Evolutionary conservation across 352 stramenopile species (phyloP), one percentile per base, ranked within the genome.

Genomic region (Phytophthora sansomeana): DNA sequence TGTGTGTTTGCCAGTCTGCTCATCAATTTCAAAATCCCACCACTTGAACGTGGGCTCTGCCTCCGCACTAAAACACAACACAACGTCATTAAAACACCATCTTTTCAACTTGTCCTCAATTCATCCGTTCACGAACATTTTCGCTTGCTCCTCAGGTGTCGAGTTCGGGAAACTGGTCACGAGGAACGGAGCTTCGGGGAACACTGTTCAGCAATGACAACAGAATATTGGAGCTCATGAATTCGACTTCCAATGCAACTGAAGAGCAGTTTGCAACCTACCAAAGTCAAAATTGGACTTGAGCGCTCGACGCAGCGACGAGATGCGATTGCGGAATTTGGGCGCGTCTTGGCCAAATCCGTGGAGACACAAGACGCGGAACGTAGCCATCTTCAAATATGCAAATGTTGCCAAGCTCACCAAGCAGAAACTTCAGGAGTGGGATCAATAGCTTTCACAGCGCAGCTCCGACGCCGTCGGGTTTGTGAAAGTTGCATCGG

Each of bases 251-350:
- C 44, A 29, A 58, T 35, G 4, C 46, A 58, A 33, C 2, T n/a
- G n/a, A 9, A 41, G 17, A 30, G 35, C 35, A 41, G 35, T 41
- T 16, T 33, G 29, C 29, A 44, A 11, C 35, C 11, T 61, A 95
- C 87, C 85, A 49, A 95, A 95, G 44, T 95, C 85, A n/a, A 90
- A 78, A 13, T 50, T 89, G 32, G 73, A 89, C 66, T 95, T 94
- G 63, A 93, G 83, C 13, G 80, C 72, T 7, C 87, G 80, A 7
- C 83, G 76, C 44, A 89, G 88, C 1, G 83, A 82, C 7, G 85
- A 83, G 36, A 96, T 93, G 56, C 86, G 80, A 16, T 75, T 80
- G 35, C 84, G 82, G 46, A 96, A 74, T 49, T 85, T 91, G 30
- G 78, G 68, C 19, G 77, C 81, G 54, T 89, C 90, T 65, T 96